These are phyloP conservation scores for Athelia sp. DNA, from an alignment of 1,284 basidiomycete species.

Conservation along the genomic window DNA sequence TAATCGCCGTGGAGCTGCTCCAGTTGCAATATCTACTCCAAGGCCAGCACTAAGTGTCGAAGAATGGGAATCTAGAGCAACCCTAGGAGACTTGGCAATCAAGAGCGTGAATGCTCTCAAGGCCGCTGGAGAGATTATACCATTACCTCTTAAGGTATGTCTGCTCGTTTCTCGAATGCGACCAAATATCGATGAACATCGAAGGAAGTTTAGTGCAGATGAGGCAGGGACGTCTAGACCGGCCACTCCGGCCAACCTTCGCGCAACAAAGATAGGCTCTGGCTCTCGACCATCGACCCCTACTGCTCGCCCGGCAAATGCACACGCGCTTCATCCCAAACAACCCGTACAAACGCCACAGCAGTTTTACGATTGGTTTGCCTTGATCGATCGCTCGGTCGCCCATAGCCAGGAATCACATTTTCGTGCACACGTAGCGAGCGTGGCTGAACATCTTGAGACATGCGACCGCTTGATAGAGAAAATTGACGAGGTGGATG, in stretches of 20 bases:
- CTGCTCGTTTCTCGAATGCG: neutral
- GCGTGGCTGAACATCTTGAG: slow-evolving; percentile 67
- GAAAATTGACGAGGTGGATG: slow-evolving; percentile 66
- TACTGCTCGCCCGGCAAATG: slow-evolving; percentile 22
- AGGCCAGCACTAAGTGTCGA: slow-evolving; percentile 58
- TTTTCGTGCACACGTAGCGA: slow-evolving; percentile 78
- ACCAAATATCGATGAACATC: slow-evolving; percentile 3
- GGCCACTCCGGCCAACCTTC: slow-evolving; percentile 32
- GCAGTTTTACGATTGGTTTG: slow-evolving; percentile 94
- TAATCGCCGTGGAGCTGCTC: slow-evolving; percentile 8
- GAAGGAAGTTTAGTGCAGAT: slow-evolving; percentile 31
- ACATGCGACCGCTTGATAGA: slow-evolving; percentile 71
- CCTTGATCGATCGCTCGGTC: slow-evolving; percentile 80
- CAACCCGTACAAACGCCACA: slow-evolving; percentile 82
- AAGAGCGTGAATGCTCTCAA: slow-evolving; percentile 66
- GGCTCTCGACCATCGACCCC: slow-evolving; percentile 31
- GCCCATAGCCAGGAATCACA: slow-evolving; percentile 89
- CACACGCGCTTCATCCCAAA: slow-evolving; percentile 59
- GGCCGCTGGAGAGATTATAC: slow-evolving; percentile 52
- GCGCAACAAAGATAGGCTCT: slow-evolving; percentile 21
- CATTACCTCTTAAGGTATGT: slow-evolving; percentile 70
- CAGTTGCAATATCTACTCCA: slow-evolving; percentile 22
- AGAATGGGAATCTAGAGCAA: slow-evolving; percentile 85
- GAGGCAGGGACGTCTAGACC: slow-evolving; percentile 33
- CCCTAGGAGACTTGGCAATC: slow-evolving; percentile 65